These are phyloP conservation scores for Cicer arietinum DNA, from an alignment of 306 rosid species.

Conservation along the genomic window DNA sequence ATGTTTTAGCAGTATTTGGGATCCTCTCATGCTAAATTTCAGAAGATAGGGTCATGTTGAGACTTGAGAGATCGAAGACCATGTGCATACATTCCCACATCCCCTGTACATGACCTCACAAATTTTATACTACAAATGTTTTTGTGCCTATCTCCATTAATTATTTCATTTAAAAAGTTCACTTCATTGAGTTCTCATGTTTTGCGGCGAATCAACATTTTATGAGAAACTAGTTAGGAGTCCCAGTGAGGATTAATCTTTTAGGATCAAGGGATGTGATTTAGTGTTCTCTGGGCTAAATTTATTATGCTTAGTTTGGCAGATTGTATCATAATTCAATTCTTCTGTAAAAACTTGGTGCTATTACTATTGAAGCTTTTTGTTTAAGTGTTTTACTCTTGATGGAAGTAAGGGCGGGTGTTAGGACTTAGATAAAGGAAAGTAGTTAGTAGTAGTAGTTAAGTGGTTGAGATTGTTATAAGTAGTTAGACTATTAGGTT, in stretches of 20 bases:
- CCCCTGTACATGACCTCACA: not conserved
- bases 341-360: conserved; percentile 13
- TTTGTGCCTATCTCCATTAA: conserved; percentile 15
- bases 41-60: conserved; percentile 6
- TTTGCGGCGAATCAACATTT: conserved; percentile 10
- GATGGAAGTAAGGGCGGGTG: not conserved
- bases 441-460: no score
- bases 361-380: not conserved
- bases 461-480: no score
- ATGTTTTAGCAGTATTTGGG: not conserved
- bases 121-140: conserved; percentile 1
- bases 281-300: conserved; percentile 14
- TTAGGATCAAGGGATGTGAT: not conserved
- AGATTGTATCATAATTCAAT: conserved; percentile 18
- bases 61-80: conserved; percentile 10
- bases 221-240: conserved; percentile 23
- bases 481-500: no score
- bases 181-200: not conserved
- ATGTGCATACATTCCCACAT: conserved; percentile 3
- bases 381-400: conserved; percentile 2
- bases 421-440: no score
- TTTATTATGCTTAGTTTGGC: conserved; percentile 17
- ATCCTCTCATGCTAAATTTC: conserved; percentile 10
- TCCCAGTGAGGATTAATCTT: conserved; percentile 25
- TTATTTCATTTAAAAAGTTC: conserved; percentile 13